These are phyloP conservation scores for Colletotrichum orchidophilum DNA, from an alignment of 2,329 filamentous ascomycete genomes.

Conservation along the genomic window DNA sequence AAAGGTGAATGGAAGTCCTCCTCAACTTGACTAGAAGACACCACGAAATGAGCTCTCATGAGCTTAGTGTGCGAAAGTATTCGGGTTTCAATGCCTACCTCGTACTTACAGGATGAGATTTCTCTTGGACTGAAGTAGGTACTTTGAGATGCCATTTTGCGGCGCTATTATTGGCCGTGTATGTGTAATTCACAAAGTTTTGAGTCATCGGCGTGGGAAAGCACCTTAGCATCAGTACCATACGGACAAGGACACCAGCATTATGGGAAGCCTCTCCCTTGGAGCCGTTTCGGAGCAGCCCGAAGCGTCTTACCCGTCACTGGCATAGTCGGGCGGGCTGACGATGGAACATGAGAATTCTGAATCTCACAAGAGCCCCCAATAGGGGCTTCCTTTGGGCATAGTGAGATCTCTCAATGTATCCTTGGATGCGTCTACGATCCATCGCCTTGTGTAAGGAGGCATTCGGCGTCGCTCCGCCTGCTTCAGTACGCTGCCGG, in stretches of 20 bases:
- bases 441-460: background rate
- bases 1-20: background rate
- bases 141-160: background rate
- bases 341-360: constrained; percentile 4
- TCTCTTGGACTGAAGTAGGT: background rate
- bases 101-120: background rate
- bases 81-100: background rate
- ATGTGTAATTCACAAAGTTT: background rate
- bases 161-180: constrained; percentile 3
- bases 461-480: background rate
- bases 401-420: background rate
- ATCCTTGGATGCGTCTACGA: background rate
- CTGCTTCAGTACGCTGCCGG: background rate
- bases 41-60: background rate
- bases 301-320: background rate
- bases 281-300: background rate
- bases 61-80: background rate
- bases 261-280: background rate
- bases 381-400: background rate
- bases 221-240: background rate
- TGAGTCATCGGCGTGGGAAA: constrained; percentile 13
- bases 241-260: background rate
- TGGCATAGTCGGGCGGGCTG: constrained; percentile 6
- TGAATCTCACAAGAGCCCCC: background rate
- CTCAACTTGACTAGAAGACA: constrained; percentile 1